Base-by-base conservation (phyloP, 495 filamentous ascomycete species). In the Penicillium subrubescens region DNA sequence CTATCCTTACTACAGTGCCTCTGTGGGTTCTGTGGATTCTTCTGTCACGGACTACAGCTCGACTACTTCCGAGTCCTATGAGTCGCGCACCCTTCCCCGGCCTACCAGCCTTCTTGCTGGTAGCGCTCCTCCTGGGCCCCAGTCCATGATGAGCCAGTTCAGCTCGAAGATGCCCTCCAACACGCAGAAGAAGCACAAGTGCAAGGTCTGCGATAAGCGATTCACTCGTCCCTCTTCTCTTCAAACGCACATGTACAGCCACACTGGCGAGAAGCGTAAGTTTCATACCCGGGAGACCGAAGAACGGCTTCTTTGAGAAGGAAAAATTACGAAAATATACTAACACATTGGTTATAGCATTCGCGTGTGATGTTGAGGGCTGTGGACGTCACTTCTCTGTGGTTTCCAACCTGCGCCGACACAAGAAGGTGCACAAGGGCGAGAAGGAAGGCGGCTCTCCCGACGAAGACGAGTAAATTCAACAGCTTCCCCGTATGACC, bases 181-280 rank as follows among this genome's bases (percentile, higher is more conserved):
- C 79, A 93, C 95, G 31, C 94, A 98, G 73, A 99, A 99, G 88
- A 99, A 98, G 83, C 95, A 99, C 81, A 97, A 97, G 80, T 99
- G 95, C 85, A 98, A 97, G 83, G 92, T 99, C 56, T 99, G 95
- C 82, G 95, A 98, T 79, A 99, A 99, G 87, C 88, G 95, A 8
- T 99, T 99, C 76, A 98, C 95, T 11, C 87, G 95, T 43, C 95
- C 95, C 1, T 97, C 94, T 72, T 99, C 95, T 8, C 77, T 99
- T 35, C 96, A 97, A 70, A 99, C 95, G 27, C 95, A 99, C 72
- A 98, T 97, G 88, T 99, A 99, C 79, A 97, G 93, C 75, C 95
- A 99, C 76, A 99, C 95, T 56, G 95, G 95, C 71, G 96, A 99
- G 77, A 99, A 99, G 80, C 95, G 94, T 97, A 86, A 89, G 94